Evolutionary conservation across 495 filamentous ascomycete genomes (phyloP).

Genomic region (Penicillium pancosmium): DNA sequence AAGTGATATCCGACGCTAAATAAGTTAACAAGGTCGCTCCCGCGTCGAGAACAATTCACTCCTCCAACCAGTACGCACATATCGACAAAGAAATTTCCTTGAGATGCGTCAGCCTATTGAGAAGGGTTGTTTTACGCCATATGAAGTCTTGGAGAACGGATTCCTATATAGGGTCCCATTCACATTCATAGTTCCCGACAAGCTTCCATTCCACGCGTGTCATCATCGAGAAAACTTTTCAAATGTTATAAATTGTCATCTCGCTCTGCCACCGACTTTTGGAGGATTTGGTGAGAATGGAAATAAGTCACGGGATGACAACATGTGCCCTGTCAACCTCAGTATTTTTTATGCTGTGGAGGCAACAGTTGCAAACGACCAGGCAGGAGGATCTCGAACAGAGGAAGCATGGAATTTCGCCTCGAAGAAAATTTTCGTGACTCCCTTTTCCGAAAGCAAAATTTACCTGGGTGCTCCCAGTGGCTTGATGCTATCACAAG

Average conservation of each 20-base stretch:
- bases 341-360: background rate
- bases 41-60: background rate
- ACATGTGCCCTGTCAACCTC: background rate
- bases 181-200: background rate
- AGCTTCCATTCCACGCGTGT: background rate
- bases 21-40: background rate
- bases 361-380: background rate
- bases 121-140: background rate
- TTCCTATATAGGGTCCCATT: background rate
- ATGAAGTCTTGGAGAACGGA: background rate
- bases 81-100: background rate
- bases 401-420: background rate
- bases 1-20: background rate
- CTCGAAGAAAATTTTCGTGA: background rate
- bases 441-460: background rate
- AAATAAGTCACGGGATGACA: background rate
- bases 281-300: no score
- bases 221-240: background rate
- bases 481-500: background rate
- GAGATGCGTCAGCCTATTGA: background rate
- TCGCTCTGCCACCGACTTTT: background rate
- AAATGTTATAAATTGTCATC: background rate
- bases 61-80: background rate
- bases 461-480: background rate
- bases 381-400: background rate